Percentiles rank a stretch among this genome's conserved stretches.
These are phyloP conservation scores for Bassia scoparia DNA, from an alignment of 148 eudicot genomes.

Conservation along the genomic window DNA sequence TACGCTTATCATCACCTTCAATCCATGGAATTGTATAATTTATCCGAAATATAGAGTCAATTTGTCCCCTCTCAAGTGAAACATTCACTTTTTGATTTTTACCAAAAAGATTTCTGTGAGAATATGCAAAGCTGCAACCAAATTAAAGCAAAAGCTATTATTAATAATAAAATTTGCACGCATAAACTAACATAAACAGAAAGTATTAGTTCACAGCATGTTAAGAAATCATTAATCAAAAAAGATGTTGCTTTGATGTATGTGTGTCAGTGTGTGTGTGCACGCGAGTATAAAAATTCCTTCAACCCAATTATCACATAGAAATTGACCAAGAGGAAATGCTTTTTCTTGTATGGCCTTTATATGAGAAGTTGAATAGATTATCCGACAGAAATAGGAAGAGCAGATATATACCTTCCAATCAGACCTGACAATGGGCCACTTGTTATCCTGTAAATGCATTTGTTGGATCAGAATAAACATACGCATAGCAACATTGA, in stretches of 20 bases:
- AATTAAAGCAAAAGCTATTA: neutral
- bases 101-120: slow-evolving; percentile 91
- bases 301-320: too few relatives aligned
- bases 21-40: slow-evolving; percentile 99
- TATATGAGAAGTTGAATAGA: neutral
- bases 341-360: too few relatives aligned
- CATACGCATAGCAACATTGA: slow-evolving; percentile 7
- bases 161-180: neutral
- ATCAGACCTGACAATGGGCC: slow-evolving; percentile 96
- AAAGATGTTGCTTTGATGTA: too few relatives aligned
- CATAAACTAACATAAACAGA: too few relatives aligned
- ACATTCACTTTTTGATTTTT: slow-evolving; percentile 92
- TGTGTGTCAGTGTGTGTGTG: too few relatives aligned
- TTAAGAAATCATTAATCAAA: too few relatives aligned
- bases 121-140: slow-evolving; percentile 84
- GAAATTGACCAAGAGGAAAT: too few relatives aligned
- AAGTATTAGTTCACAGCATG: too few relatives aligned
- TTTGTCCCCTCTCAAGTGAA: slow-evolving; percentile 95
- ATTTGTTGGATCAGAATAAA: slow-evolving; percentile 18
- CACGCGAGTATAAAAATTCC: too few relatives aligned
- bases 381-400: neutral
- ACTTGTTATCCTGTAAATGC: slow-evolving; percentile 71
- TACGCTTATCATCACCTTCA: slow-evolving; percentile 97
- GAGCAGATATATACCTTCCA: slow-evolving; percentile 61
- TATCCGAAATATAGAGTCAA: slow-evolving; percentile 83